These are phyloP conservation scores for Aspergillus leporis DNA, from an alignment of 495 filamentous ascomycete genomes.

Conservation along the genomic window DNA sequence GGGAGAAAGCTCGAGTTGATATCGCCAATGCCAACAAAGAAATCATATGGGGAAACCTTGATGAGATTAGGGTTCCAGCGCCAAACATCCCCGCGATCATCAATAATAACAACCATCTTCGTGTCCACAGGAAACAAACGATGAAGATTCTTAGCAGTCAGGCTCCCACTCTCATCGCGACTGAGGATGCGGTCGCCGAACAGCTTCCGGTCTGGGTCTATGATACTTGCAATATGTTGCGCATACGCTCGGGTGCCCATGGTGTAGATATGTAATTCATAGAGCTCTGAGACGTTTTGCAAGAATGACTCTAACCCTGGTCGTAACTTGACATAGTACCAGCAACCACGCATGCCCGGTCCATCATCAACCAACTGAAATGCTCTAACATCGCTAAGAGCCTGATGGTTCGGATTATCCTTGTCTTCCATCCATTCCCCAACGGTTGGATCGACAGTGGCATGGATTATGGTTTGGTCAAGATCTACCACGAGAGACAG, in stretches of 20 bases:
- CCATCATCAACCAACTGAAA: conserved; percentile 90
- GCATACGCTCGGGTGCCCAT: conserved; percentile 98
- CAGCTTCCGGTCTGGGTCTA: conserved; percentile 85
- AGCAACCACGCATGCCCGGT: conserved; percentile 69
- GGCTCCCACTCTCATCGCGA: conserved; percentile 91
- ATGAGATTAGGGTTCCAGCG: conserved; percentile 90
- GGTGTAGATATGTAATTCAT: conserved; percentile 97
- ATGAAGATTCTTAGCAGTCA: conserved; percentile 85
- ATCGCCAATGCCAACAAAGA: conserved; percentile 96
- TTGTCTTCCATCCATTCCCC: conserved; percentile 92
- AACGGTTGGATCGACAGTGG: conserved; percentile 93
- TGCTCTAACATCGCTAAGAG: conserved; percentile 79
- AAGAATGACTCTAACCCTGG: conserved; percentile 86
- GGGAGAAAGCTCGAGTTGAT: conserved; percentile 98
- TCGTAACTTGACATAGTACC: conserved; percentile 99
- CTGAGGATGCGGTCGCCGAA: conserved; percentile 95
- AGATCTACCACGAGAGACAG: conserved; percentile 95
- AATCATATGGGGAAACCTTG: conserved; percentile 93
- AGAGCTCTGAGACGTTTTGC: conserved; percentile 73
- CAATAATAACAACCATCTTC: conserved; percentile 99
- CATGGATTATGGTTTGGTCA: conserved; percentile 98
- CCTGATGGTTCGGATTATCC: conserved; percentile 85
- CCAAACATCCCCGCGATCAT: conserved; percentile 98
- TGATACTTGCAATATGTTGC: conserved; percentile 83
- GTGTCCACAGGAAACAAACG: conserved; percentile 95